Base-by-base conservation (phyloP, 2,329 filamentous ascomycete species). In the Colletotrichum agaves region DNA sequence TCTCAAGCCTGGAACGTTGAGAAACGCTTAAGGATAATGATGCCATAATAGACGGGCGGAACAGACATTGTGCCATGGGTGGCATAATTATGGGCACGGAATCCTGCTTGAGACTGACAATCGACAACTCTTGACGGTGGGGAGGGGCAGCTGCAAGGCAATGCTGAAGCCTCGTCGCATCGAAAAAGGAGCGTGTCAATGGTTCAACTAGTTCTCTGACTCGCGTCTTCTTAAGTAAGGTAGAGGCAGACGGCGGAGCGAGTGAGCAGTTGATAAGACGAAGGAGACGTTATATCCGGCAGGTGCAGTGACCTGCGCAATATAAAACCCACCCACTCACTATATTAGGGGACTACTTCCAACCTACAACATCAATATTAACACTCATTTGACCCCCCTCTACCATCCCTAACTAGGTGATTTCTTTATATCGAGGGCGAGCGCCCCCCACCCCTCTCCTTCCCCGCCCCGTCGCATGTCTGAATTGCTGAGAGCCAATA, bases 251-350 rank as follows among this genome's bases (percentile, higher is more conserved):
- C 41, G 21, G 31, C 33, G 37, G 52, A 50, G 59, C 33, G 19
- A 63, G 17, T 11, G 58, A 13, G 57, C 58, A 35, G 19, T 37
- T 56, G 35, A n/a, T n/a, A n/a, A 46, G 57, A 56, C 12, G 58
- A 62, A 56, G 49, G n/a, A 4, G 31, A 35, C 12, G 52, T 23
- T 56, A 61, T 41, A 27, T 33, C 41, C n/a, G n/a, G n/a, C n/a
- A n/a, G n/a, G n/a, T n/a, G n/a, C n/a, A n/a, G n/a, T n/a, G n/a
- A n/a, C n/a, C n/a, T n/a, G n/a, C n/a, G n/a, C n/a, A n/a, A n/a
- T n/a, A n/a, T n/a, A n/a, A n/a, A n/a, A n/a, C n/a, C n/a, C n/a
- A n/a, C n/a, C n/a, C n/a, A n/a, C n/a, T n/a, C n/a, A n/a, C n/a
- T n/a, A n/a, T n/a, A n/a, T n/a, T n/a, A n/a, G n/a, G n/a, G n/a